phyloP scores from a whole-genome alignment of 2,329 filamentous ascomycete species.

The Orbilia javanica region DNA sequence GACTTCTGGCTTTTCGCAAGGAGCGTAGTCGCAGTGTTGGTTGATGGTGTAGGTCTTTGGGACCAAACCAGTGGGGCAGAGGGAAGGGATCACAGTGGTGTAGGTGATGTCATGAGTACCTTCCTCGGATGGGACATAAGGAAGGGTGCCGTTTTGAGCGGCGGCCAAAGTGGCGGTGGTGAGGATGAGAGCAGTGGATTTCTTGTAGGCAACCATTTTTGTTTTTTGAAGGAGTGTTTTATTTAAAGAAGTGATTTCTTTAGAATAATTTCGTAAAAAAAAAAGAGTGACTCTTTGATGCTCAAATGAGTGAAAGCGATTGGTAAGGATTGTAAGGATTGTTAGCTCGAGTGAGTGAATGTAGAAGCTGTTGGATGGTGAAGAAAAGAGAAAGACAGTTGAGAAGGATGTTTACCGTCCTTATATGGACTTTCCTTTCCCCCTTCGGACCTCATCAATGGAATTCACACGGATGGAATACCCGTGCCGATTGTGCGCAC shows the following conservation, averaged over 20 bases:
- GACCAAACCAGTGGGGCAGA: conserved; percentile 51
- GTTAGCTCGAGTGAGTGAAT: conserved; percentile 30
- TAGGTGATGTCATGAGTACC: conserved; percentile 37
- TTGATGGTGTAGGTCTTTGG: conserved; percentile 53
- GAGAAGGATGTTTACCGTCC: conserved; percentile 37
- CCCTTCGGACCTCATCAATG: background rate
- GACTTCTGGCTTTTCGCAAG: conserved; percentile 37
- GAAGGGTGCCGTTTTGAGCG: conserved; percentile 43
- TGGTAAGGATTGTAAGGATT: background rate
- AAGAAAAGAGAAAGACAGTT: conserved; percentile 27
- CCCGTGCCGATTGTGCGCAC: background rate
- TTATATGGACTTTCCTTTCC: conserved; percentile 36
- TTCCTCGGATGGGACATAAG: background rate
- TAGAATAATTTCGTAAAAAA: conserved; percentile 18
- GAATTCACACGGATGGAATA: background rate
- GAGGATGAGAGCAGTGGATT: conserved; percentile 42
- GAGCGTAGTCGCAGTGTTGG: conserved; percentile 37
- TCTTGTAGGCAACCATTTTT: conserved; percentile 59
- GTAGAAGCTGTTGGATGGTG: conserved; percentile 33
- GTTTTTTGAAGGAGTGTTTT: conserved; percentile 34
- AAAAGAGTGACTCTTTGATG: conserved; percentile 38
- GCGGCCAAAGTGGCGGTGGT: conserved; percentile 33
- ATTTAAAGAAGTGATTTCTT: conserved; percentile 6
- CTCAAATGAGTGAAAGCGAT: conserved; percentile 49
- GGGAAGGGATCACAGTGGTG: conserved; percentile 54